Conservation (phyloP, 768 basidiomycete genomes). For the Multifurca ochricompacta region DNA sequence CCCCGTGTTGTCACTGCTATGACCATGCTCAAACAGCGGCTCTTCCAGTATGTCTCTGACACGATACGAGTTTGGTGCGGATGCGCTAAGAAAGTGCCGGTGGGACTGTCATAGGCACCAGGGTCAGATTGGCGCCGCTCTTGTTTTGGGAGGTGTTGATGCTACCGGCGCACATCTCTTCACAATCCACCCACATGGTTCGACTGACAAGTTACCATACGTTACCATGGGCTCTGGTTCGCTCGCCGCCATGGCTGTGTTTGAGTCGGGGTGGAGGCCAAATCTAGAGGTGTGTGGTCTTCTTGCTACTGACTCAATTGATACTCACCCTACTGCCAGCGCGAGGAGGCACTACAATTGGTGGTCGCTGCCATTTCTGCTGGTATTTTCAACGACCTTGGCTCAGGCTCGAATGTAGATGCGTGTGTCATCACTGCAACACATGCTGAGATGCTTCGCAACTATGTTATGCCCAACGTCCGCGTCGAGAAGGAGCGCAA, state of each 20-base stretch:
- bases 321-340: constrained; percentile 35
- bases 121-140: constrained; percentile 89
- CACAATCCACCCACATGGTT: constrained; percentile 93
- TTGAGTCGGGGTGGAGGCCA: constrained; percentile 79
- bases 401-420: constrained; percentile 97
- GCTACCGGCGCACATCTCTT: constrained; percentile 89
- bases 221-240: constrained; percentile 98
- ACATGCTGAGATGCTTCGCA: constrained; percentile 87
- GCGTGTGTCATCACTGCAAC: constrained; percentile 88
- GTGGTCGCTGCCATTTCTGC: constrained; percentile 85
- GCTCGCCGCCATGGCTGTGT: constrained; percentile 97
- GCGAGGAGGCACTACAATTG: constrained; percentile 71
- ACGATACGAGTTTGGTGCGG: neutral
- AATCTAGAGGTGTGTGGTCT: constrained; percentile 60
- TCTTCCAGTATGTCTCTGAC: constrained; percentile 58
- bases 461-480: constrained; percentile 87
- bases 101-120: constrained; percentile 54
- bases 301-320: neutral
- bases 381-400: constrained; percentile 99
- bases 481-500: constrained; percentile 69
- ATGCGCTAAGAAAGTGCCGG: neutral
- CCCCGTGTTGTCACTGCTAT: constrained; percentile 95
- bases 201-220: constrained; percentile 96
- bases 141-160: constrained; percentile 97
- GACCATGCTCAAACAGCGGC: constrained; percentile 97